Base-by-base conservation (phyloP, 208 protist genomes). In the Crithidia expoeki region DNA sequence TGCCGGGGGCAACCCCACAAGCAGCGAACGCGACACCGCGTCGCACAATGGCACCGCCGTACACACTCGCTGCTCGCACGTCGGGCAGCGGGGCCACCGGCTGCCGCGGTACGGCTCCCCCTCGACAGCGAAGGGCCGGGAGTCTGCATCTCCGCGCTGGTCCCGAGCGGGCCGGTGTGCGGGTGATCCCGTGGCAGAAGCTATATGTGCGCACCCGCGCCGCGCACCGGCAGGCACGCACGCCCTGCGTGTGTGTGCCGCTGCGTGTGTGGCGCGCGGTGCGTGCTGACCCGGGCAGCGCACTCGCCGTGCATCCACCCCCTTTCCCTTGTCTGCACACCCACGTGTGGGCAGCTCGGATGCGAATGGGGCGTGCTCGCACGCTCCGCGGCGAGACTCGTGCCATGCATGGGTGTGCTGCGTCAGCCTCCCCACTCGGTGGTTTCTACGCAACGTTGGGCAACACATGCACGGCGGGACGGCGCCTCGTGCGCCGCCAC, bases 1-100 rank as follows among this genome's bases (percentile, higher is more conserved):
- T 70, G 78, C 74, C 67, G 68, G 77, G 80, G 80, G 56, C 61
- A 70, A 70, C 65, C 65, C 40, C 57, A 44, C 36, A 33, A 50
- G 60, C 36, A 42, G 12, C 36, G 12, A 42, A 12, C 36, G 36
- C 36, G 36, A 42, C 28, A 38, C 64, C 21, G 60, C 64, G 62
- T 58, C 62, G 38, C 64, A 53, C 52, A n/a, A n/a, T 70, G 80
- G 62, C 68, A 74, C 72, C 52, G 65, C 49, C 69, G 67, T 76
- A 80, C 72, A 80, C 46, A 70, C 74, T 66, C 40, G 74, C 36
- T 62, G 49, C 60, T 67, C 59, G 70, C 74, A 53, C 47, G 65
- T 60, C 65, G 65, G 34, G 28, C 65, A 70, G 52, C 65, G 65
- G 65, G 65, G 65, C 65, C 65, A 70, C 53, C 65, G 65, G 52